Evolutionary conservation across 176 grass and related monocot genomes (phyloP), one percentile per base, ranked within the genome.

Genomic region (Eremochloa ophiuroides): DNA sequence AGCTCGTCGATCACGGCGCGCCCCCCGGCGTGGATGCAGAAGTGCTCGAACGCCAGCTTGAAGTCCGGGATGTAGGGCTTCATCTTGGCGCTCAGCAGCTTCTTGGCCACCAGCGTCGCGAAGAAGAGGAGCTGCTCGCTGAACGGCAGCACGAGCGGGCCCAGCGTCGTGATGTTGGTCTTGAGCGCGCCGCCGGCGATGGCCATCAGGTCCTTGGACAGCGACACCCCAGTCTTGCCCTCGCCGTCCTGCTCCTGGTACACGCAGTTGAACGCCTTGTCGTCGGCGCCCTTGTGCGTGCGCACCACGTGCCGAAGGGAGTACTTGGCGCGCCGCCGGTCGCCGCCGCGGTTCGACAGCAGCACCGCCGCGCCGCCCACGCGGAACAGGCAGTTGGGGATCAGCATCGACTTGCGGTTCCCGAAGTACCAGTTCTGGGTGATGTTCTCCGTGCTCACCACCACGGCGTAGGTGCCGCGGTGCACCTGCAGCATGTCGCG

Each of bases 401-500:
- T 92, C 28, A 97, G 82, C 94, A 97, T 97, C 22, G 94, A 86
- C 83, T 97, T 97, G 72, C 79, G 91, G 80, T 92, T 92, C 10
- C 94, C 94, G 27, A 90, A 94, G 79, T 97, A 97, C 91, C 91
- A 94, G 73, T 97, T 97, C 80, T 92, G 91, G 18, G 94, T 97
- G 85, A 97, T 94, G 91, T 94, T 97, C 84, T 97, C 95, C 75
- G 82, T 98, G 87, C 89, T 95, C 35, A 98, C 90, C 46, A 98
- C 90, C 20, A 95, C 81, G 43, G 92, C 95, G 84, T 98, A 91
- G 42, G 90, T 74, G 78, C 66, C 79, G 71, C 82, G 65, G 77
- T 98, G 86, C 75, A 89, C 92, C 88, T 93, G 92, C 4, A 98
- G 88, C 82, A 94, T 91, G 66, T 98, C 90, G 2, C 80, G 71